A percentile compares a stretch with the other conserved stretches of the same genome.
Conservation (phyloP, 2,329 filamentous ascomycete species). For the Fusarium graminum region DNA sequence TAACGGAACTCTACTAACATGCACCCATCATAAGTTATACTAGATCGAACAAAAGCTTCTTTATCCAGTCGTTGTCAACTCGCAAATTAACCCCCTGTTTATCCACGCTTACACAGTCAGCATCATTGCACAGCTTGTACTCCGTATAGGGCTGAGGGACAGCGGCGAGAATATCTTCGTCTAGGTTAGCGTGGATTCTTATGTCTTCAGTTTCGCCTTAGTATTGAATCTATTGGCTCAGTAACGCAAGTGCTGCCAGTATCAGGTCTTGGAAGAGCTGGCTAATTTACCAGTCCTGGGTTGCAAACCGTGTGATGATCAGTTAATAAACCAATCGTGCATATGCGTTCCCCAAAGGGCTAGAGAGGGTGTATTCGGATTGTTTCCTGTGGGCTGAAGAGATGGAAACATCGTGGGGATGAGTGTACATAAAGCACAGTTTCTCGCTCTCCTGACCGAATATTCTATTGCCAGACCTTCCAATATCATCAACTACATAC, state of each 20-base stretch:
- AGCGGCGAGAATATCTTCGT: neutral
- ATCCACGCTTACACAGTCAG: conserved; percentile 1
- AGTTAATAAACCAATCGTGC: conserved; percentile 2
- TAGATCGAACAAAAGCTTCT: neutral
- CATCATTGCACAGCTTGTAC: neutral
- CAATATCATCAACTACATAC: neutral
- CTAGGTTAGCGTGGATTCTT: neutral
- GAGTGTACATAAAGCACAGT: neutral
- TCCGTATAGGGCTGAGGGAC: conserved; percentile 25
- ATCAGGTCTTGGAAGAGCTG: too few species aligned
- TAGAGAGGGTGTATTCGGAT: neutral
- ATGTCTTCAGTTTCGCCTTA: neutral
- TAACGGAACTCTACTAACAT: neutral
- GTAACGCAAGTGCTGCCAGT: neutral
- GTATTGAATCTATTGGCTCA: conserved; percentile 2
- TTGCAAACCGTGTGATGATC: conserved; percentile 24
- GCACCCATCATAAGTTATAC: neutral
- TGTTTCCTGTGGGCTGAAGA: neutral
- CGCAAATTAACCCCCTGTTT: neutral
- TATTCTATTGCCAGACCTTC: neutral
- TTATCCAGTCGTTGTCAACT: neutral
- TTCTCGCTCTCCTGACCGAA: too few species aligned
- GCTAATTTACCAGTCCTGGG: neutral
- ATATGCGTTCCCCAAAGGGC: neutral
- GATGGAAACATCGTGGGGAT: neutral